Evolutionary conservation across 176 grass and related monocot genomes (phyloP), one percentile per base, ranked within the genome.

Genomic region (Urochloa ruziziensis): DNA sequence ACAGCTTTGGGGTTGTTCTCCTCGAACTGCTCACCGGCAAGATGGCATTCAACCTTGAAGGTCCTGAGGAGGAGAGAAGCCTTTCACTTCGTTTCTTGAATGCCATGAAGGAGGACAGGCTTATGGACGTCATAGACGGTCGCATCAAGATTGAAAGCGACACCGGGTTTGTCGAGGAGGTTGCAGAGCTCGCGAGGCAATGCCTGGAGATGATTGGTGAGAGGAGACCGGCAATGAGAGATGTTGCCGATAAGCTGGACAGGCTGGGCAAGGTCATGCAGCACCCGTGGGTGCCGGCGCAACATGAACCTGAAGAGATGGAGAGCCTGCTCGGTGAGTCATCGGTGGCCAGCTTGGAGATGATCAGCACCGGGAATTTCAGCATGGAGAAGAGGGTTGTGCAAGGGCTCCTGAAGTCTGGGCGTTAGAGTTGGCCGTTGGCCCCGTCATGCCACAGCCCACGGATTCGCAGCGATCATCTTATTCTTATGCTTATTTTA

Each of bases 1-100:
- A 86, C 23, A 90, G 83, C 57, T 90, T 89, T 0, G 77, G 77
- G 1, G 83, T 90, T 51, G 71, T 86, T 64, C 62, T 85, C 52
- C 10, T 82, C 5, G 77, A 90, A 62, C 23, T 82, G 44, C 44
- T 86, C 21, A 85, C 67, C 0, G 57, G 82, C 57, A 75, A 73
- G 34, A 62, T 40, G 59, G 81, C 74, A 0, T 44, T 89, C 30
- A 72, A 83, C 6, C 77, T 84, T 19, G 64, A 85, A 42, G 75
- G 51, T 40, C 66, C 65, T 13, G 74, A 43, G 15, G 42, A n/a
- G 7, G 68, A 80, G 18, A 75, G 83, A 63, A 80, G 76, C 57
- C 82, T 81, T 70, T 58, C 82, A 0, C 10, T 78, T 18, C 23
- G 3, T 5, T 89, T 89, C 62, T 30, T 85, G 48, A 65, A n/a